Base-by-base conservation (phyloP, 2,329 filamentous ascomycete genomes). In the Aspergillus viridinutans region DNA sequence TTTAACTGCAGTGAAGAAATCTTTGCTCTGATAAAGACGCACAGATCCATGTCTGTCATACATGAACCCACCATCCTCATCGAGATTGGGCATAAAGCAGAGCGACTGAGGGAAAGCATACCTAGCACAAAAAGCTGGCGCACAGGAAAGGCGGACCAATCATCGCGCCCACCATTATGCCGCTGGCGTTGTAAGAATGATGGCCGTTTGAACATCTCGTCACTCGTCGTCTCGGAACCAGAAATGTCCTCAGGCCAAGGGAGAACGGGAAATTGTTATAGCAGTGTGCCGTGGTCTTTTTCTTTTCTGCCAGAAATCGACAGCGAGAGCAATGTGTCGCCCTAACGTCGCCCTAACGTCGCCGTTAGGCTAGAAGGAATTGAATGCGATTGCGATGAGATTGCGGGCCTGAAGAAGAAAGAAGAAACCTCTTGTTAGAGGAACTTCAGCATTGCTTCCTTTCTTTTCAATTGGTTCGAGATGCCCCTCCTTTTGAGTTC, bases 121-220 rank as follows among this genome's bases (percentile, higher is more conserved):
- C 75, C 75, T 61, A 77, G 66, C 17, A 77, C 70, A 61, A 75
- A 81, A 64, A 87, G 77, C 67, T 87, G 85, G 64, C 76, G 78
- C 42, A 78, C 75, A 42, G 85, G 85, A 71, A 87, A 87, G 49
- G 75, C 69, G 56, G 76, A 71, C 61, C 74, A 66, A 62, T 71
- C 69, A 61, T 71, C 67, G 6, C 53, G 50, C 57, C 62, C 59
- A 64, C 67, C 64, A 60, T 60, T 63, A 56, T 65, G 63, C 58
- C 67, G 66, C 53, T 68, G 69, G 57, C 66, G 60, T 64, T 68
- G 69, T 56, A 72, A 59, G 66, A 67, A 72, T 32, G 70, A 64
- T 53, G 65, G 71, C 57, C 66, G 64, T 65, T 67, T 67, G 58
- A 73, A 72, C 71, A 73, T 73, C 53, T 56, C 67, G 62, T 51